Base-by-base conservation (phyloP, 2,329 filamentous ascomycete genomes). In the Penicillium verrucosum region DNA sequence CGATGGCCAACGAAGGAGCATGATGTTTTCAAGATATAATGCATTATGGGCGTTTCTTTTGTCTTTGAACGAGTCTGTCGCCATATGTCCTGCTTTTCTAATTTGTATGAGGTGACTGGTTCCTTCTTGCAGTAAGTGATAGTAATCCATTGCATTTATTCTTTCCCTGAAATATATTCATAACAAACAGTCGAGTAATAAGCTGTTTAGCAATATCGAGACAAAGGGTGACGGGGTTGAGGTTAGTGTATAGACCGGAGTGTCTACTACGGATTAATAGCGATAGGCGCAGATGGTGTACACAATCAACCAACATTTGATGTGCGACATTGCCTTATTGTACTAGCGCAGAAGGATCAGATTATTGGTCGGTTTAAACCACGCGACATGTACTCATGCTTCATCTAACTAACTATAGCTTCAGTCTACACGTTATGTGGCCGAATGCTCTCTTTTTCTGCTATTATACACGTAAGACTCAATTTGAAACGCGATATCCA, bases 211-310 rank as follows among this genome's bases (percentile, higher is more conserved):
- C 8, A 25, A 14, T 14, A 50, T 59, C 7, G 25, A 54, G 12
- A 42, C 8, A 11, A 36, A 42, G 2, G 36, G 14, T 11, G 23
- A 34, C 1, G 45, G 30, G 11, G 12, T 32, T 1, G 5, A 32
- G 9, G 11, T 32, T 0, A 32, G 5, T 32, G 4, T 1, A 3
- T 30, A 32, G 11, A 54, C 27, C 42, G 57, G 1, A 51, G 40
- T 34, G 11, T 30, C 11, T 59, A 50, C 7, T n/a, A 23, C 2
- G 54, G 54, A 12, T 57, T 41, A 8, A 61, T 61, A 5, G 30
- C 12, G 30, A 12, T 32, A 32, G 4, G 30, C 5, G 30, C 11
- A 32, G 11, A 32, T 11, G 11, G 30, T 12, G 8, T 29, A 32
- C 4, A 32, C 11, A 32, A 11, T 12, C 12, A 32, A 12, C 9